phyloP scores from a whole-genome alignment of 1,284 basidiomycete genomes.

The Inonotus hispidus region DNA sequence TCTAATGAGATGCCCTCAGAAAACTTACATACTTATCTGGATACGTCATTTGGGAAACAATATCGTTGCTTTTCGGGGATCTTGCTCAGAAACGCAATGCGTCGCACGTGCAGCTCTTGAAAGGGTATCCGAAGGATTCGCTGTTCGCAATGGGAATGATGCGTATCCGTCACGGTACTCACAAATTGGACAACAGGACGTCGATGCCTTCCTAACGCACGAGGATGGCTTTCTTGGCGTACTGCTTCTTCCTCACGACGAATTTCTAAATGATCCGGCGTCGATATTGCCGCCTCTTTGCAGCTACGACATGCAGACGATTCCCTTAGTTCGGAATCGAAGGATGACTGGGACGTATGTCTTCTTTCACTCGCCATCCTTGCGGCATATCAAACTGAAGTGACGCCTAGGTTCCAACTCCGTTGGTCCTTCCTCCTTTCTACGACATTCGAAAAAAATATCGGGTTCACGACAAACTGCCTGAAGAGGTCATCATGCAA shows the following conservation, averaged over 20 bases:
- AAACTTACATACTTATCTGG: background rate
- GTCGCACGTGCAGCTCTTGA: conserved; percentile 6
- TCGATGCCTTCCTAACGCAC: background rate
- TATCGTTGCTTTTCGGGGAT: background rate
- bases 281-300: background rate
- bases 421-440: background rate
- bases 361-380: too few relatives aligned
- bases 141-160: conserved; percentile 8
- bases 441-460: background rate
- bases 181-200: background rate
- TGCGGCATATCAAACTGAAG: too few relatives aligned
- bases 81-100: background rate
- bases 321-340: too few relatives aligned
- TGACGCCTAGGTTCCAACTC: background rate
- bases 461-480: background rate
- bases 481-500: background rate
- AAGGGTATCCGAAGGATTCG: conserved; percentile 1
- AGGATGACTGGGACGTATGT: too few relatives aligned
- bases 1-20: background rate
- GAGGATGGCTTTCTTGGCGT: background rate
- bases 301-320: background rate
- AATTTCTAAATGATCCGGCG: background rate
- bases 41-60: background rate
- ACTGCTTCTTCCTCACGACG: background rate
- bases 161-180: conserved; percentile 7